Percentiles rank a stretch among this genome's conserved stretches.
These are phyloP conservation scores for Hyaloperonospora arabidopsidis DNA, from an alignment of 352 stramenopile species.

Conservation along the genomic window DNA sequence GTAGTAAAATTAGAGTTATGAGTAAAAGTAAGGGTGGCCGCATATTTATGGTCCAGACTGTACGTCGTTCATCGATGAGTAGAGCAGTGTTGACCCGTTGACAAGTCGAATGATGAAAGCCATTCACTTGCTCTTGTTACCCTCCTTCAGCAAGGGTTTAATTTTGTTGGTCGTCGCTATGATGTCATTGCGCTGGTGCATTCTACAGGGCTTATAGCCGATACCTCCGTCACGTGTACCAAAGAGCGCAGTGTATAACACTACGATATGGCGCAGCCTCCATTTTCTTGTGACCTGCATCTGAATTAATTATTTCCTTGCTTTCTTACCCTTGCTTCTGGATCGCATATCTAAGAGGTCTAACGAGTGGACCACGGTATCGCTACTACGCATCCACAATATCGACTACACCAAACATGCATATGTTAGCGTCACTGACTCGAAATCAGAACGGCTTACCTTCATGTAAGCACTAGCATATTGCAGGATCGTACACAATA, in stretches of 20 bases:
- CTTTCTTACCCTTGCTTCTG: background rate
- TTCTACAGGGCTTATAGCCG: background rate
- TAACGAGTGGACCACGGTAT: background rate
- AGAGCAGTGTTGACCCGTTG: background rate
- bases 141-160: background rate
- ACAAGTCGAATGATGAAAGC: background rate
- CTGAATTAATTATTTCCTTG: background rate
- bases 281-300: background rate
- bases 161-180: background rate
- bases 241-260: background rate
- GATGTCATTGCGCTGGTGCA: background rate
- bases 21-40: too few relatives aligned
- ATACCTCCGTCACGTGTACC: background rate
- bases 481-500: too few relatives aligned
- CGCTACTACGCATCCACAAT: background rate
- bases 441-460: background rate
- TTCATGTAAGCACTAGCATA: background rate
- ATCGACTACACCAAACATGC: background rate
- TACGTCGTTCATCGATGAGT: slow-evolving; percentile 8
- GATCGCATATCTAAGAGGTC: background rate
- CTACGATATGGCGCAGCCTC: background rate
- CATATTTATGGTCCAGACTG: too few relatives aligned
- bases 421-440: background rate
- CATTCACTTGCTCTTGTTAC: background rate
- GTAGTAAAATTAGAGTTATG: too few relatives aligned